Evolutionary conservation across 176 grass and related monocot species (phyloP).

Genomic region (Phoenix dactylifera): DNA sequence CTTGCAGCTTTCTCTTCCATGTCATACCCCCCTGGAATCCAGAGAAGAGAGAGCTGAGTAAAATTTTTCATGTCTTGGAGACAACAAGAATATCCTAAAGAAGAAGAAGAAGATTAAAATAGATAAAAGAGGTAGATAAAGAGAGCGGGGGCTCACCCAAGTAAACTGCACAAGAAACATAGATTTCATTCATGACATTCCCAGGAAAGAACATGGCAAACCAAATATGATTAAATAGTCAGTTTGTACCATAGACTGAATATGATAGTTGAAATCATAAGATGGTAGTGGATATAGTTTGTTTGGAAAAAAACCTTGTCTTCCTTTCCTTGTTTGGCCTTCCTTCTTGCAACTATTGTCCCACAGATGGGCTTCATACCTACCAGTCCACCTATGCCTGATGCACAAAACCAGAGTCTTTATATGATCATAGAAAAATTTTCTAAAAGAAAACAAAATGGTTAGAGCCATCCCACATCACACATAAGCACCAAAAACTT

Average conservation of each 20-base stretch:
- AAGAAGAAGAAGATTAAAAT: background rate
- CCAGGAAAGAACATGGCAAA: conserved; percentile 6
- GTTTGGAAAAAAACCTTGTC: conserved; percentile 56
- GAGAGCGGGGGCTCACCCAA: conserved; percentile 49
- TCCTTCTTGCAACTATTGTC: conserved; percentile 98
- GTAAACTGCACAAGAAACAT: conserved; percentile 60
- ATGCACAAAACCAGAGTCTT: background rate
- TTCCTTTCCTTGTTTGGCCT: conserved; percentile 92
- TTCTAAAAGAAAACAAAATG: no score
- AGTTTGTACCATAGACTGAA: no score
- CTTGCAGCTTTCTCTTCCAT: conserved; percentile 78
- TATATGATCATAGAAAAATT: no score
- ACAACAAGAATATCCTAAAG: background rate
- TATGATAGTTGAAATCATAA: background rate
- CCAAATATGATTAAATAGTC: no score
- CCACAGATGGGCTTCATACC: conserved; percentile 99
- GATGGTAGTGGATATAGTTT: background rate
- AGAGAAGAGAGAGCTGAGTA: background rate
- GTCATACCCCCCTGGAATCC: conserved; percentile 77
- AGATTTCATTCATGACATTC: conserved; percentile 1
- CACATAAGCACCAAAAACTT: no score
- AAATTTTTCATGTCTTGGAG: background rate
- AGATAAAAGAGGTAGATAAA: background rate
- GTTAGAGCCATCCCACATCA: no score
- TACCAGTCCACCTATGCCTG: conserved; percentile 99